Evolutionary conservation across 495 filamentous ascomycete species (phyloP).

Genomic region (Trichoderma gamsii): DNA sequence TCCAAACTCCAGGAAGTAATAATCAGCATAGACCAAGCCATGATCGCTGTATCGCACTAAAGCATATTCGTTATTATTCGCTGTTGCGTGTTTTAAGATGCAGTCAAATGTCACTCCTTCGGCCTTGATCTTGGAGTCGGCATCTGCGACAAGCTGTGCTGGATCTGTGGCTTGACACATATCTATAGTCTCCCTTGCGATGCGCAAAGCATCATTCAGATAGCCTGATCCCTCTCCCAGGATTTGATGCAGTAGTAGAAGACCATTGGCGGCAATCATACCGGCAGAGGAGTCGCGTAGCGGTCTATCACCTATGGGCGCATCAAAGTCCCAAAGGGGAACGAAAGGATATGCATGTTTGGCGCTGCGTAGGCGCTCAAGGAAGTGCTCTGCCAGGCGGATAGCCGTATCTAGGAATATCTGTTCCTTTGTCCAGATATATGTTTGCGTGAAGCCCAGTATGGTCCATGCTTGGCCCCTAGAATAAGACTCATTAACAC

Average conservation of each 20-base stretch:
- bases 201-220: background rate
- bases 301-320: slow-evolving; percentile 25
- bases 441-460: slow-evolving; percentile 40
- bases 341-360: slow-evolving; percentile 18
- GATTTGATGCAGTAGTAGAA: slow-evolving; percentile 35
- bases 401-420: slow-evolving; percentile 33
- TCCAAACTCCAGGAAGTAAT: slow-evolving; percentile 42
- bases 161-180: background rate
- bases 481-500: background rate
- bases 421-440: slow-evolving; percentile 36
- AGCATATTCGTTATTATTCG: slow-evolving; percentile 32
- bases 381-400: slow-evolving; percentile 34
- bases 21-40: slow-evolving; percentile 44
- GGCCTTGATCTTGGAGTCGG: background rate
- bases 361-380: slow-evolving; percentile 24
- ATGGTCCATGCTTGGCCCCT: slow-evolving; percentile 45
- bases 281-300: slow-evolving; percentile 36
- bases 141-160: background rate
- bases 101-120: slow-evolving; percentile 1
- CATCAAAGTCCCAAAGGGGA: slow-evolving; percentile 38
- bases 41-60: slow-evolving; percentile 25
- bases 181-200: background rate
- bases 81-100: slow-evolving; percentile 24
- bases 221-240: slow-evolving; percentile 13
- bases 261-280: slow-evolving; percentile 37